These are phyloP conservation scores for Rhododendron griersonianum DNA, from an alignment of 148 eudicot genomes.

Conservation along the genomic window DNA sequence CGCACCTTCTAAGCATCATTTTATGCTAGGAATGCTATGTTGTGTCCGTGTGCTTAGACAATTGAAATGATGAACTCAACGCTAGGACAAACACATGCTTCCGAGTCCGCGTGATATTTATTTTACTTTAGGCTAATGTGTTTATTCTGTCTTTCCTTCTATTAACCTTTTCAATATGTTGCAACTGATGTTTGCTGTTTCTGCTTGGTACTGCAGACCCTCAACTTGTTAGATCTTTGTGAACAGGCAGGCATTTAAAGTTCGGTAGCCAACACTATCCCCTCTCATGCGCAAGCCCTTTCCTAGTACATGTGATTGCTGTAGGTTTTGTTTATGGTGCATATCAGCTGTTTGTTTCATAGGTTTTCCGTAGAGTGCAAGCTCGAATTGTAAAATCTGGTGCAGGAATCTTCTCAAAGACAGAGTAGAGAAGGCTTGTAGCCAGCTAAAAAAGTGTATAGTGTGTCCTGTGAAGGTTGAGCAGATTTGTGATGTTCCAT, in stretches of 20 bases:
- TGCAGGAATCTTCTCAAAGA: slow-evolving; percentile 18
- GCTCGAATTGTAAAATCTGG: slow-evolving; percentile 54
- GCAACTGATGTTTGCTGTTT: neutral
- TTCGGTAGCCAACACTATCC: slow-evolving; percentile 9
- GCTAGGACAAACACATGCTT: neutral
- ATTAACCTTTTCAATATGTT: neutral
- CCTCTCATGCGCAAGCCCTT: slow-evolving; percentile 25
- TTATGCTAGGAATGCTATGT: neutral
- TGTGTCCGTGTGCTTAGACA: neutral
- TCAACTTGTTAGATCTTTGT: slow-evolving; percentile 93
- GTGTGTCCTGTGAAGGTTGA: slow-evolving; percentile 16
- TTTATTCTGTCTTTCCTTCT: neutral
- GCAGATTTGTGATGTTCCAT: slow-evolving; percentile 12
- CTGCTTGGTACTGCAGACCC: slow-evolving; percentile 53
- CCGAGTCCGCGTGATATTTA: neutral
- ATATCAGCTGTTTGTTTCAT: slow-evolving; percentile 30
- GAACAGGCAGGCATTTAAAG: slow-evolving; percentile 59
- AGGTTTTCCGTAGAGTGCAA: slow-evolving; percentile 36
- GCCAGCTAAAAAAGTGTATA: slow-evolving; percentile 23
- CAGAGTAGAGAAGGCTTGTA: slow-evolving; percentile 31
- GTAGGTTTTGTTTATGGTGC: slow-evolving; percentile 24
- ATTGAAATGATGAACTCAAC: neutral
- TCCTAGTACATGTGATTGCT: slow-evolving; percentile 31
- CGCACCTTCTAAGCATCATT: neutral
- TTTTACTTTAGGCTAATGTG: neutral